Evolutionary conservation across 495 filamentous ascomycete species (phyloP).

Genomic region (Neurospora pannonica): DNA sequence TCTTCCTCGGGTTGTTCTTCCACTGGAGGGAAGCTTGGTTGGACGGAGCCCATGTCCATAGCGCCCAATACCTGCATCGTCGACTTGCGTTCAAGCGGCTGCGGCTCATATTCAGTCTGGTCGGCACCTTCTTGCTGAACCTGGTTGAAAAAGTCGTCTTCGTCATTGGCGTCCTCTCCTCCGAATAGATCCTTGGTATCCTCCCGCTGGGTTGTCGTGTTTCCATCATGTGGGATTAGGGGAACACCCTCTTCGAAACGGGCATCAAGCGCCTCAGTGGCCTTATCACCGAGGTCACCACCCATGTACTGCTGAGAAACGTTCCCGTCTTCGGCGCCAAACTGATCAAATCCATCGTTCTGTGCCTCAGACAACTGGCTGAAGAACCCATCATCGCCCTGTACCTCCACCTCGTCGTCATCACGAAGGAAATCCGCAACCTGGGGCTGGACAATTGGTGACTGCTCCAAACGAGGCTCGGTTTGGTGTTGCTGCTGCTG

Average conservation of each 20-base stretch:
- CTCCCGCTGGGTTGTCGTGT: constrained; percentile 6
- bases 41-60: constrained; percentile 11
- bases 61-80: constrained; percentile 46
- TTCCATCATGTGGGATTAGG: constrained; percentile 32
- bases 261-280: constrained; percentile 31
- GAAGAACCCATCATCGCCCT: constrained; percentile 7
- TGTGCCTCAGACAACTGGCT: constrained; percentile 13
- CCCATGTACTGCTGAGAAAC: constrained; percentile 19
- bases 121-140: constrained; percentile 16
- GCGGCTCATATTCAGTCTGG: constrained; percentile 12
- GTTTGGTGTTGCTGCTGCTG: constrained; percentile 30
- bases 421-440: constrained; percentile 15
- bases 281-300: constrained; percentile 28
- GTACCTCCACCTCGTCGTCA: constrained; percentile 24
- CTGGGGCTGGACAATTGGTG: constrained; percentile 7
- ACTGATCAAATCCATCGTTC: constrained; percentile 16
- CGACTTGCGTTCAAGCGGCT: constrained; percentile 45
- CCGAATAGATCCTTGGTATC: constrained; percentile 24
- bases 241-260: constrained; percentile 54
- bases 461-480: constrained; percentile 15
- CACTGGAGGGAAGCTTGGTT: constrained; percentile 20
- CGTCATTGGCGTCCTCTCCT: constrained; percentile 28
- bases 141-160: constrained; percentile 44
- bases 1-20: constrained; percentile 26
- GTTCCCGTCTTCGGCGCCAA: constrained; percentile 7